phyloP scores from a whole-genome alignment of 108 stramenopile species.

The Cylindrotheca fusiformis region DNA sequence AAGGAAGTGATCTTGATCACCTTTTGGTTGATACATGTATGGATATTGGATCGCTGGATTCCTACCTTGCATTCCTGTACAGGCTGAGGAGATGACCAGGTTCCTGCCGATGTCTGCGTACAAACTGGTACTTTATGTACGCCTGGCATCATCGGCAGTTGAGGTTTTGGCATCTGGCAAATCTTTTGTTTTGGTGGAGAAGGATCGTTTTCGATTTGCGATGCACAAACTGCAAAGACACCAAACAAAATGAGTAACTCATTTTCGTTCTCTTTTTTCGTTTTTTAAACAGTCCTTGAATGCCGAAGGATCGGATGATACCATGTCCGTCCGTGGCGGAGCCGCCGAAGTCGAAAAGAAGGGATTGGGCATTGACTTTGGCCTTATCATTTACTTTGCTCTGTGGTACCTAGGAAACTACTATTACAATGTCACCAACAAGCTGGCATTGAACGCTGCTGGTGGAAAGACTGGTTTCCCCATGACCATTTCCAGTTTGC shows the following conservation, averaged over 20 bases:
- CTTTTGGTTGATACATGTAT: too few species aligned
- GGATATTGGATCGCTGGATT: too few species aligned
- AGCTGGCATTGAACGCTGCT: slow-evolving; percentile 83
- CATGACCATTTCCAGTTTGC: slow-evolving; percentile 84
- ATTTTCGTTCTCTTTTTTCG: not conserved
- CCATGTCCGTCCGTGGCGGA: slow-evolving; percentile 60
- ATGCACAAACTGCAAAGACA: too few species aligned
- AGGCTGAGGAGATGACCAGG: too few species aligned
- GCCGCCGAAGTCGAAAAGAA: slow-evolving; percentile 10
- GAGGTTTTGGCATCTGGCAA: too few species aligned
- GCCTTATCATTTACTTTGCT: slow-evolving; percentile 82
- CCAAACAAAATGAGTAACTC: not conserved
- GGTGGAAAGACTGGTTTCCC: slow-evolving; percentile 90
- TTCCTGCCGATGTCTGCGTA: too few species aligned
- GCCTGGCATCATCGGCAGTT: too few species aligned
- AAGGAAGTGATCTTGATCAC: too few species aligned
- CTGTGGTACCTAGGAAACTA: slow-evolving; percentile 96
- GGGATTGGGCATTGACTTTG: slow-evolving; percentile 60
- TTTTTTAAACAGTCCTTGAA: slow-evolving; percentile 27
- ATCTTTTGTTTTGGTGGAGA: too few species aligned
- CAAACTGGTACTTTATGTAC: too few species aligned
- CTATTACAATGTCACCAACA: slow-evolving; percentile 91
- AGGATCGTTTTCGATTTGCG: too few species aligned
- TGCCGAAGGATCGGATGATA: slow-evolving; percentile 23
- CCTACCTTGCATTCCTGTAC: too few species aligned